Evolutionary conservation across 495 filamentous ascomycete genomes (phyloP).

Genomic region (Pyrenula aspistea): DNA sequence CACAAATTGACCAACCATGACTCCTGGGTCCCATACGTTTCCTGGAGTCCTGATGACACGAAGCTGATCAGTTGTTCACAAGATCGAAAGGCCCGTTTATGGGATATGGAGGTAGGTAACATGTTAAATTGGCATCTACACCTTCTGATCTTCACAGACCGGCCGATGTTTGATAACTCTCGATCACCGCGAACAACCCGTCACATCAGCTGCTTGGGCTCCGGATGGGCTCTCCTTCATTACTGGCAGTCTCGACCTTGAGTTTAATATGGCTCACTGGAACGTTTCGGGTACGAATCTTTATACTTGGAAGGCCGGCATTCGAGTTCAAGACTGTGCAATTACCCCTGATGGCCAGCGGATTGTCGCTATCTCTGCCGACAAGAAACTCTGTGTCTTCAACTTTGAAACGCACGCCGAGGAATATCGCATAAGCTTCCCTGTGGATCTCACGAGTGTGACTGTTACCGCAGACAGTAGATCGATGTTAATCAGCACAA

Average conservation of each 20-base stretch:
- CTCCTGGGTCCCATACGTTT: slow-evolving; percentile 56
- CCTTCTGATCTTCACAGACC: slow-evolving; percentile 34
- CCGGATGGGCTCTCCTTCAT: slow-evolving; percentile 68
- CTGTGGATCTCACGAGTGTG: slow-evolving; percentile 60
- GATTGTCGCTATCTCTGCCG: slow-evolving; percentile 64
- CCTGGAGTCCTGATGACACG: slow-evolving; percentile 87
- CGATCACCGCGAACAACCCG: slow-evolving; percentile 61
- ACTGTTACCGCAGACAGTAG: slow-evolving; percentile 68
- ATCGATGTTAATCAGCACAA: slow-evolving; percentile 71
- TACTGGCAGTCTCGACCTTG: slow-evolving; percentile 63
- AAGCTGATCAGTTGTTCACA: slow-evolving; percentile 72
- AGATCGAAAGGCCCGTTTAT: slow-evolving; percentile 64
- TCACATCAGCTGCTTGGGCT: slow-evolving; percentile 79
- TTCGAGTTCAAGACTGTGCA: slow-evolving; percentile 73
- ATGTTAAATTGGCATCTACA: neutral
- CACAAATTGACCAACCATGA: slow-evolving; percentile 54
- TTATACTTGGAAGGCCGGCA: slow-evolving; percentile 51
- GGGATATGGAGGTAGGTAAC: slow-evolving; percentile 58
- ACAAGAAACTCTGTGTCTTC: slow-evolving; percentile 65
- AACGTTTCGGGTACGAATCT: slow-evolving; percentile 41
- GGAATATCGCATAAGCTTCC: slow-evolving; percentile 58
- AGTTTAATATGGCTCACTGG: slow-evolving; percentile 57
- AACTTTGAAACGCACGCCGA: slow-evolving; percentile 63
- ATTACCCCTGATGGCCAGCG: slow-evolving; percentile 68
- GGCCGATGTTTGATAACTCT: slow-evolving; percentile 53